Evolutionary conservation across 164 flowering plant genomes (phyloP), one percentile per base, ranked within the genome.

Genomic region (Berberis thunbergii): DNA sequence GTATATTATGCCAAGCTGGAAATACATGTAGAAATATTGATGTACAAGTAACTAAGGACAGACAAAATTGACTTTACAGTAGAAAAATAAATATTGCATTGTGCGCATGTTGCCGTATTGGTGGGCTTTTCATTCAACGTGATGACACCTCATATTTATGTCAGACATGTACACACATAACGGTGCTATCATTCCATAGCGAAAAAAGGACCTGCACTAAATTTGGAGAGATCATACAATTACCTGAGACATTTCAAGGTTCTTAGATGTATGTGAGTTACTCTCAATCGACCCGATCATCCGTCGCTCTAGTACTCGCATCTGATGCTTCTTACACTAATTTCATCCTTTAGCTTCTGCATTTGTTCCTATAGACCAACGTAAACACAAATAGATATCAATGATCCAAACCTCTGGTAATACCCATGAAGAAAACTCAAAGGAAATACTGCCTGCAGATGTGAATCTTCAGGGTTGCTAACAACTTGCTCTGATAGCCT

Each of bases 321-420:
- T 86, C 59, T 87, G 97, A 60, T 55, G 78, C 74, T 81, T 86
- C 80, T 87, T 90, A 84, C 92, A 69, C 68, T 68, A 68, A 87
- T 87, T 75, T 86, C 95, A 72, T 77, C 73, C 75, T 85, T 84
- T 66, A 87, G 69, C 66, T 82, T 84, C 71, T 66, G 74, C 75
- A 82, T 78, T 8, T 82, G 77, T 57, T 79, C 91, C 95, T 86
- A 62, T 57, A 59, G 68, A 68, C 62, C 55, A 75, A 61, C 9
- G 64, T 12, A 63, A 13, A 3, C 58, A 55, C 38, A 48, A 48
- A 48, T 48, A 48, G 9, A 48, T 4, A 53, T 4, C 4, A 55
- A 13, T 55, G 38, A 13, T 13, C 41, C 1, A 13, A 3, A 26
- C 6, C 58, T 55, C 6, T 41, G 7, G 6, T 8, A 55, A 2